Percentiles rank a stretch among this genome's conserved stretches.
Conservation (phyloP, 768 basidiomycete species). For the Pleurotus giganteus region DNA sequence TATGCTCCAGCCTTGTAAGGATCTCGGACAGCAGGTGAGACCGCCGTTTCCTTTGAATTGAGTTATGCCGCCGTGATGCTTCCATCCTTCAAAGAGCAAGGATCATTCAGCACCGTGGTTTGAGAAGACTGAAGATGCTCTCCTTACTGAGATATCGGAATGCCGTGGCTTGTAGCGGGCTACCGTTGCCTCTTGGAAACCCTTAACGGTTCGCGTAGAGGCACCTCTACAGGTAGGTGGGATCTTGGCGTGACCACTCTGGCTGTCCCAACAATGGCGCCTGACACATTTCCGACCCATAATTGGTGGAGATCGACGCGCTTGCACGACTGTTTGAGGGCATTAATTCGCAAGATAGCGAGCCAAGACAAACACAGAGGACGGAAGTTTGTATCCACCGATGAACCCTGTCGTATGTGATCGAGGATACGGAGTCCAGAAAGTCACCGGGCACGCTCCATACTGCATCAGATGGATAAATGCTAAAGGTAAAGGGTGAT, state of each 20-base stretch:
- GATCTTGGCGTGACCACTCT: background rate
- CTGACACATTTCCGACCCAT: background rate
- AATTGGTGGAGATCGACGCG: background rate
- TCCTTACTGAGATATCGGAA: background rate
- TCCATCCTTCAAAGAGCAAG: no score
- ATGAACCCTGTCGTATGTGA: background rate
- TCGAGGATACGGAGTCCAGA: background rate
- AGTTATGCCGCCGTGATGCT: background rate
- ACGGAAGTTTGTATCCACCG: background rate
- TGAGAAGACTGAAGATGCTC: background rate
- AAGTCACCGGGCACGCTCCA: background rate
- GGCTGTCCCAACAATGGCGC: background rate
- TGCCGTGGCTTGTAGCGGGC: slow-evolving; percentile 1
- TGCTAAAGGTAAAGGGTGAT: background rate
- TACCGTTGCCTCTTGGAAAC: background rate
- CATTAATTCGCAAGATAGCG: background rate
- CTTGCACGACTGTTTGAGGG: background rate
- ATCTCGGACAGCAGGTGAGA: background rate
- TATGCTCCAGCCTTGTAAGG: background rate
- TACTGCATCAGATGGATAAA: background rate
- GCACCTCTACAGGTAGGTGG: background rate
- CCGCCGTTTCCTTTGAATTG: background rate
- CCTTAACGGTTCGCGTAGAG: background rate
- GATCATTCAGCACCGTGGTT: no score
- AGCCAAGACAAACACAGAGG: background rate